phyloP scores from a whole-genome alignment of 108 stramenopile species.

The Pseudonitzschia multiseries region DNA sequence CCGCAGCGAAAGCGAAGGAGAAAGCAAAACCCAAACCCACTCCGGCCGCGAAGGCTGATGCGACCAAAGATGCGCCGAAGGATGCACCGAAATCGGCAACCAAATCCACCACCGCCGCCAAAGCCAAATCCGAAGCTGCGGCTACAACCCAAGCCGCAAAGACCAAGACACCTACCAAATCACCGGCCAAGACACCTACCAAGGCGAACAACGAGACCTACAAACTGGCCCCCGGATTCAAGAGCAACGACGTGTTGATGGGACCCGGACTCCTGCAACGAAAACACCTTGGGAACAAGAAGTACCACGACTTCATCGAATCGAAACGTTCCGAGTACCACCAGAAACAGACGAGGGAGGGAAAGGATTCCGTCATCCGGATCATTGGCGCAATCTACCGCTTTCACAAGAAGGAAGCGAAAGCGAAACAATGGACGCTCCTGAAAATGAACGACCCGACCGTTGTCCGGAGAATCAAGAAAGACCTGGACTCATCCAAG shows the following conservation, averaged over 20 bases:
- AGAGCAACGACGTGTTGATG: background rate
- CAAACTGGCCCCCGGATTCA: background rate
- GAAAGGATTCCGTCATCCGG: background rate
- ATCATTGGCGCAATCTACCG: background rate
- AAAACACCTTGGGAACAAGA: background rate
- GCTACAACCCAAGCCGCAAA: background rate
- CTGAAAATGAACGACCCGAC: no score
- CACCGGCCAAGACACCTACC: background rate
- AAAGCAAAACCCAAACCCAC: no score
- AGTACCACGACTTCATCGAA: background rate
- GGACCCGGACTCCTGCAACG: background rate
- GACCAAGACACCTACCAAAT: background rate
- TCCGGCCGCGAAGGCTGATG: background rate
- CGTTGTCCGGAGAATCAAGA: no score
- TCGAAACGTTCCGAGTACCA: background rate
- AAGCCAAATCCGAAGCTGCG: background rate
- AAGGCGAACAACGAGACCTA: background rate
- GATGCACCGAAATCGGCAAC: no score
- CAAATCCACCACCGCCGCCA: no score
- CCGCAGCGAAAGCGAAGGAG: no score
- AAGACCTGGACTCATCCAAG: no score
- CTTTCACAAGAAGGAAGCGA: constrained; percentile 1
- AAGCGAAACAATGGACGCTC: background rate
- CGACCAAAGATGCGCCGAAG: background rate
- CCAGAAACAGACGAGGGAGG: background rate